These are phyloP conservation scores for Russula virescens DNA, from an alignment of 768 basidiomycete species.

Conservation along the genomic window DNA sequence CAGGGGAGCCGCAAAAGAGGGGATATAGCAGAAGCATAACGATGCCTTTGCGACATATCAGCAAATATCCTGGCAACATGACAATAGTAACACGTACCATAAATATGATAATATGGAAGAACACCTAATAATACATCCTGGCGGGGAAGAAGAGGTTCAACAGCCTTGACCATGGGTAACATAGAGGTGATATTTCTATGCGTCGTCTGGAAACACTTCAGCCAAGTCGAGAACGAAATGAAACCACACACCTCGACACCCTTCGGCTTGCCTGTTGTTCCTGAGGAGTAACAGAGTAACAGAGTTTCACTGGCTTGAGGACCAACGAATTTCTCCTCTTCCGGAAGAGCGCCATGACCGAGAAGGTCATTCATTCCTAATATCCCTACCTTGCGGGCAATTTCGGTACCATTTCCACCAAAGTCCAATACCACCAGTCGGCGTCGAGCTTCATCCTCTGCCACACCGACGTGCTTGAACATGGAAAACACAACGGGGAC, in stretches of 20 bases:
- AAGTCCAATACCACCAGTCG: constrained; percentile 51
- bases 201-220: constrained; percentile 41
- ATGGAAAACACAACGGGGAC: constrained; percentile 51
- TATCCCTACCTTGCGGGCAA: constrained; percentile 31
- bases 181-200: constrained; percentile 64
- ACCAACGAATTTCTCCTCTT: constrained; percentile 54
- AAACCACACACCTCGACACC: constrained; percentile 41
- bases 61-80: constrained; percentile 43
- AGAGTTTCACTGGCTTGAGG: constrained; percentile 49
- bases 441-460: constrained; percentile 41
- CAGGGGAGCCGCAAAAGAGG: constrained; percentile 42
- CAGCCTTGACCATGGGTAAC: constrained; percentile 42
- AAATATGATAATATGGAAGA: constrained; percentile 56
- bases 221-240: neutral
- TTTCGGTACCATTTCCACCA: constrained; percentile 2
- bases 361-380: constrained; percentile 43
- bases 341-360: constrained; percentile 40
- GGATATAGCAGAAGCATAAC: constrained; percentile 61
- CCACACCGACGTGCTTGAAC: constrained; percentile 46
- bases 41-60: constrained; percentile 36
- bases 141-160: constrained; percentile 36
- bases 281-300: constrained; percentile 59
- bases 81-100: constrained; percentile 32
- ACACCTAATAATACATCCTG: constrained; percentile 55
- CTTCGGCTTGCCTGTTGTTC: constrained; percentile 78